Conservation (phyloP, 768 basidiomycete genomes). For the Auricularia heimuer region DNA sequence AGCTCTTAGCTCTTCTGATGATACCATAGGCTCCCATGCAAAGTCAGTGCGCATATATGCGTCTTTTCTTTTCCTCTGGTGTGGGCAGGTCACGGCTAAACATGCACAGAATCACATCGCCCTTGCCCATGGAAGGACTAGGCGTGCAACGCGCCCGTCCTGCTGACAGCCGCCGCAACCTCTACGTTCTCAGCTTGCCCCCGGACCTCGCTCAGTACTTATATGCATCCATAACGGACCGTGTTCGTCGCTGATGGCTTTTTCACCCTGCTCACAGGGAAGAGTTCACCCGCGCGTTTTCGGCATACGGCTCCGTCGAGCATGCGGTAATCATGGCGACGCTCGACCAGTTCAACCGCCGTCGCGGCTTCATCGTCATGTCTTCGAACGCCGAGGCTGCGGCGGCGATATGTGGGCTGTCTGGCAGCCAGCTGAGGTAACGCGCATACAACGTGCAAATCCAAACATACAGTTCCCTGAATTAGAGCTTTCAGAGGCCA, state of each 20-base stretch:
- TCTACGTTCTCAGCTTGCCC: conserved; percentile 10
- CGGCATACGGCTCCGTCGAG: conserved; percentile 2
- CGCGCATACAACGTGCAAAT: not conserved
- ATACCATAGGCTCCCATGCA: too few species aligned
- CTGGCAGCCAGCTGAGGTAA: not conserved
- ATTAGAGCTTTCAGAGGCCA: conserved; percentile 3
- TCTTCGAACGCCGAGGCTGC: conserved; percentile 6
- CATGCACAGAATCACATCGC: too few species aligned
- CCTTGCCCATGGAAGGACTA: too few species aligned
- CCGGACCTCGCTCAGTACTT: conserved; percentile 7
- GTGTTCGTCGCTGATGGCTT: not conserved
- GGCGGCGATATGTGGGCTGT: conserved; percentile 5
- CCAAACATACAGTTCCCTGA: too few species aligned
- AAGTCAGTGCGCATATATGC: too few species aligned
- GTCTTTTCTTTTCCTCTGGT: too few species aligned
- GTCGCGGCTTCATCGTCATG: conserved; percentile 11
- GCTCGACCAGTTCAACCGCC: conserved; percentile 10
- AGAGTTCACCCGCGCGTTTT: conserved; percentile 5
- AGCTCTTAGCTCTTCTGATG: too few species aligned
- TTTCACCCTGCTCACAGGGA: not conserved
- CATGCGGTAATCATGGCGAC: conserved; percentile 10
- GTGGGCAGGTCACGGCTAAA: too few species aligned
- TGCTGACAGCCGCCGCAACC: conserved; percentile 6
- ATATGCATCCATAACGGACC: too few species aligned
- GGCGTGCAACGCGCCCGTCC: not conserved